Conservation (phyloP, 768 basidiomycete genomes). For the Omphalotus guepiniiformis region DNA sequence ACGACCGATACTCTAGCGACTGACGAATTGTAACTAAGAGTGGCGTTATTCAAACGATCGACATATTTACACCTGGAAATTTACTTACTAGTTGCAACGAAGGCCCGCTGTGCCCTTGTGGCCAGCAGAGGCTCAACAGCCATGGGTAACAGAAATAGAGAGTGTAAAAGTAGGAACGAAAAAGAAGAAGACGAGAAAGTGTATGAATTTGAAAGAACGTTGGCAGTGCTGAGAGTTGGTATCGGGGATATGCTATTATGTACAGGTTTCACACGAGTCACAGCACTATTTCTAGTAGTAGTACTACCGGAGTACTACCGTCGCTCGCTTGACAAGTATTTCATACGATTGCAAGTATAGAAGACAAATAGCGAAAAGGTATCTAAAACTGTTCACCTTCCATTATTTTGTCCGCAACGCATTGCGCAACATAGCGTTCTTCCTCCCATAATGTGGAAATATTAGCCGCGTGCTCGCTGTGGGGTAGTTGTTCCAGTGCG, state of each 20-base stretch:
- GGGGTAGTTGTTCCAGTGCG: conserved; percentile 11
- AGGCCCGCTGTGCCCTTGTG: conserved; percentile 68
- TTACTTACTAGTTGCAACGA: conserved; percentile 63
- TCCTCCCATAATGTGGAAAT: conserved; percentile 60
- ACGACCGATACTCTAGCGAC: too few species aligned
- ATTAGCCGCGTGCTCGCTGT: conserved; percentile 29
- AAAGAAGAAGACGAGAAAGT: conserved; percentile 6
- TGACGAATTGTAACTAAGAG: conserved; percentile 57
- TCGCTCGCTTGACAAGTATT: not conserved
- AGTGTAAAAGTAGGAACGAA: conserved; percentile 8
- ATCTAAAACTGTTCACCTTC: conserved; percentile 40
- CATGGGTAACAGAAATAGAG: conserved; percentile 37
- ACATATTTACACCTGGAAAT: conserved; percentile 5
- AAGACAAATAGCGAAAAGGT: not conserved
- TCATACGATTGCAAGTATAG: not conserved
- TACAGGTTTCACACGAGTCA: not conserved
- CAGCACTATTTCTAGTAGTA: too few species aligned
- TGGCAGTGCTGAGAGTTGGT: not conserved
- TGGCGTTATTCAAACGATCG: not conserved
- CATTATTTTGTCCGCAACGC: conserved; percentile 41
- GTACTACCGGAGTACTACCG: too few species aligned
- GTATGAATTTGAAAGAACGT: not conserved
- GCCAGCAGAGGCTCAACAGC: conserved; percentile 67
- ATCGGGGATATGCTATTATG: not conserved
- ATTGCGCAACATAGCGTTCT: conserved; percentile 47